Evolutionary conservation across 208 protist species (phyloP).

Genomic region (Trypanosoma vivax): DNA sequence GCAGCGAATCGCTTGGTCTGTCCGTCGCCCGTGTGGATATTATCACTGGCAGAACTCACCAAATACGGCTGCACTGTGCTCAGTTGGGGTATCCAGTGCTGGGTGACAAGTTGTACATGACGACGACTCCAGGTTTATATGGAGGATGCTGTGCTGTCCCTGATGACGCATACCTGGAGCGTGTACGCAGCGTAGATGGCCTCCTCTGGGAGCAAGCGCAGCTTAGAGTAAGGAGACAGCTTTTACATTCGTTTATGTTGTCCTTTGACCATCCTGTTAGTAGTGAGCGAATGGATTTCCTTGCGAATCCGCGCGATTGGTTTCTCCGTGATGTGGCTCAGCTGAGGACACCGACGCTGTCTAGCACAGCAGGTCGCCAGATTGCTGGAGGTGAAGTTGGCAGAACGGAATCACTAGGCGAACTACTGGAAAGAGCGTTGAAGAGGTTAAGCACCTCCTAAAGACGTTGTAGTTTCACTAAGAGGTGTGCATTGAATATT

Average conservation of each 20-base stretch:
- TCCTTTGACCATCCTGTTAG: slow-evolving; percentile 37
- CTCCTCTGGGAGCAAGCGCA: not conserved
- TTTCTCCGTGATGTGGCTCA: slow-evolving; percentile 35
- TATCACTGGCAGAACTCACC: slow-evolving; percentile 67
- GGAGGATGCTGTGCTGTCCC: slow-evolving; percentile 32
- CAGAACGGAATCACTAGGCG: too few relatives aligned
- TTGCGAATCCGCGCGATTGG: slow-evolving; percentile 25
- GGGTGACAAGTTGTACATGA: slow-evolving; percentile 79
- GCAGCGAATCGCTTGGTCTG: slow-evolving; percentile 22
- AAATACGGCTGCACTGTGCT: slow-evolving; percentile 73
- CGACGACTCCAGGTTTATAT: slow-evolving; percentile 20
- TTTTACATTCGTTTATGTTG: slow-evolving; percentile 56
- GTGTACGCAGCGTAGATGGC: slow-evolving; percentile 19
- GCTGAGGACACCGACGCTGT: not conserved
- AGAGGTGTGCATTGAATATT: too few relatives aligned
- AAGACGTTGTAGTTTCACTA: too few relatives aligned
- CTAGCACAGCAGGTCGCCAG: not conserved
- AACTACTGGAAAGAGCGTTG: too few relatives aligned
- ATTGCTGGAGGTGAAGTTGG: too few relatives aligned
- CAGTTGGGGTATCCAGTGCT: slow-evolving; percentile 59
- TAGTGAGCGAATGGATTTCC: slow-evolving; percentile 18
- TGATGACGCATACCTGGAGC: slow-evolving; percentile 63
- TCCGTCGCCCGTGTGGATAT: slow-evolving; percentile 59
- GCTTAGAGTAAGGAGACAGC: slow-evolving; percentile 43
- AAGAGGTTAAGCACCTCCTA: too few relatives aligned